Evolutionary conservation across 2,329 filamentous ascomycete genomes (phyloP).

Genomic region (Hypoxylon sp.): DNA sequence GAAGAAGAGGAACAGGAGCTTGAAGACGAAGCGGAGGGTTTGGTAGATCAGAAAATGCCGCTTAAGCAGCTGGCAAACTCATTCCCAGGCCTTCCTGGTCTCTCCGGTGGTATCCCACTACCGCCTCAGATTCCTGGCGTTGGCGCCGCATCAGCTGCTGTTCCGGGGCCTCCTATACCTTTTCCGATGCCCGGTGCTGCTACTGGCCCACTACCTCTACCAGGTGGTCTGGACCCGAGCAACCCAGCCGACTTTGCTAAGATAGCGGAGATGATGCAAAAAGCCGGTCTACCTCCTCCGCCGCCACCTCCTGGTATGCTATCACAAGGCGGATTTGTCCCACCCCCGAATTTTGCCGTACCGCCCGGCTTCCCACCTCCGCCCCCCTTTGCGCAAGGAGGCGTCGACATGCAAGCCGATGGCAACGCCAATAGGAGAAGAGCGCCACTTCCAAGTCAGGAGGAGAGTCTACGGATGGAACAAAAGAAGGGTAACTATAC

Average conservation of each 20-base stretch:
- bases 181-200: slow-evolving; percentile 60
- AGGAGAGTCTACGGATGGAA: slow-evolving; percentile 82
- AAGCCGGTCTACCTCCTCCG: slow-evolving; percentile 71
- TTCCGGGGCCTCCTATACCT: slow-evolving; percentile 61
- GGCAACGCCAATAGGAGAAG: slow-evolving; percentile 58
- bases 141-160: slow-evolving; percentile 47
- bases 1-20: slow-evolving; percentile 95
- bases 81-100: slow-evolving; percentile 70
- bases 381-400: slow-evolving; percentile 41
- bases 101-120: slow-evolving; percentile 53
- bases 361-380: slow-evolving; percentile 53
- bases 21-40: slow-evolving; percentile 91
- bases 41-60: slow-evolving; percentile 90
- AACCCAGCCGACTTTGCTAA: slow-evolving; percentile 72
- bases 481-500: slow-evolving; percentile 75
- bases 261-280: slow-evolving; percentile 73
- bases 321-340: slow-evolving; percentile 60
- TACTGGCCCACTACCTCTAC: slow-evolving; percentile 56
- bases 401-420: slow-evolving; percentile 36
- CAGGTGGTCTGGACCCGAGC: slow-evolving; percentile 68
- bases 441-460: slow-evolving; percentile 83
- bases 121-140: slow-evolving; percentile 51
- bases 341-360: slow-evolving; percentile 58
- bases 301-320: slow-evolving; percentile 65
- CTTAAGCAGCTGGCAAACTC: slow-evolving; percentile 65